phyloP scores from a whole-genome alignment of 106 monocot genomes.

The Acorus gramineus region DNA sequence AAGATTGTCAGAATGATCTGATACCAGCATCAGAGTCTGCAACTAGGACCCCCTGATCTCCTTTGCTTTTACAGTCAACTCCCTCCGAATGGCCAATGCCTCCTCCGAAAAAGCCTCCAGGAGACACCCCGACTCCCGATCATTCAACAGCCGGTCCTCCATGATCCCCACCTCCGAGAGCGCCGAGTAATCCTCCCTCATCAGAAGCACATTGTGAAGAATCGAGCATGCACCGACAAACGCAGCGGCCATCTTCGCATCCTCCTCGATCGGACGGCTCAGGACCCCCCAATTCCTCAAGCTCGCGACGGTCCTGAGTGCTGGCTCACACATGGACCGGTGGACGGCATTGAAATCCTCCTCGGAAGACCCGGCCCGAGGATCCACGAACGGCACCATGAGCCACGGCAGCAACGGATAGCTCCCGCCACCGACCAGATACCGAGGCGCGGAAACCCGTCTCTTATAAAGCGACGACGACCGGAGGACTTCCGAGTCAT shows the following conservation, averaged over 20 bases:
- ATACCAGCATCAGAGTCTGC: too few species aligned
- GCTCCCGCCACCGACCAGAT: conserved; percentile 33
- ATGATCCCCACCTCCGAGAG: conserved; percentile 5
- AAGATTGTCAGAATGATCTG: too few species aligned
- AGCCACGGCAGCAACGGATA: conserved; percentile 61
- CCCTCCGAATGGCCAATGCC: too few species aligned
- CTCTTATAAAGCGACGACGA: conserved; percentile 37
- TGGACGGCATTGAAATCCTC: conserved; percentile 52
- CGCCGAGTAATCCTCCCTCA: conserved; percentile 54
- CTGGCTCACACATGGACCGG: conserved; percentile 25
- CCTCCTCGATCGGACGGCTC: conserved; percentile 23
- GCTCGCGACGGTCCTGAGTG: conserved; percentile 27
- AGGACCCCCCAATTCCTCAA: conserved; percentile 62
- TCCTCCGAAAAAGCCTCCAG: too few species aligned
- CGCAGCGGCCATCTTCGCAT: conserved; percentile 36
- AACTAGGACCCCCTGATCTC: too few species aligned
- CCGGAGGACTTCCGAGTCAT: conserved; percentile 18
- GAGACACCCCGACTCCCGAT: too few species aligned
- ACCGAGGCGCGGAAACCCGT: conserved; percentile 14
- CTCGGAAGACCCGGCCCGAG: conserved; percentile 18
- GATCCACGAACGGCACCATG: conserved; percentile 47
- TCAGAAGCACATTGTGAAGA: conserved; percentile 60
- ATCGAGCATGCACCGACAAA: conserved; percentile 73
- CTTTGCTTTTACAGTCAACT: too few species aligned
- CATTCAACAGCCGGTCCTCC: too few species aligned